These are phyloP conservation scores for Myriosclerotinia curreyana DNA, from an alignment of 2,329 filamentous ascomycete species.

Conservation along the genomic window DNA sequence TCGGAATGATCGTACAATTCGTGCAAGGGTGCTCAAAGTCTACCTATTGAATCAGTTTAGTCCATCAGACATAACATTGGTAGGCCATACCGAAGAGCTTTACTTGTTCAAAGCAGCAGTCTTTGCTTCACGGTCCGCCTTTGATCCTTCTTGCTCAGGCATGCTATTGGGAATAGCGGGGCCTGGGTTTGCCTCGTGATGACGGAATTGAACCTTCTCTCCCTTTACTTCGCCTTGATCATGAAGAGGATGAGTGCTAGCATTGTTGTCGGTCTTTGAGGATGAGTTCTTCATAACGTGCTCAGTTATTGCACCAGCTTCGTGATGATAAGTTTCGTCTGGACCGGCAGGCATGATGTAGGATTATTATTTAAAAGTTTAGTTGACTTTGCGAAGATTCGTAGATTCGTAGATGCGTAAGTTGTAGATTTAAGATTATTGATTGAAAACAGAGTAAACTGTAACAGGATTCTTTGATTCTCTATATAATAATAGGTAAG, in stretches of 20 bases:
- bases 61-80: not conserved
- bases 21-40: not conserved
- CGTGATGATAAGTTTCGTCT: conserved; percentile 41
- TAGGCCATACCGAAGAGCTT: conserved; percentile 30
- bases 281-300: conserved; percentile 41
- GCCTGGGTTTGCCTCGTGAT: conserved; percentile 55
- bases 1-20: not conserved
- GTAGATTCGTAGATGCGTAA: not conserved
- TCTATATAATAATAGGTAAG: conserved; percentile 22
- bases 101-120: conserved; percentile 26
- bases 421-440: conserved; percentile 1
- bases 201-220: conserved; percentile 48
- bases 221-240: conserved; percentile 43
- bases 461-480: conserved; percentile 4
- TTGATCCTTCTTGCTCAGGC: conserved; percentile 57
- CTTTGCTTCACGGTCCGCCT: conserved; percentile 61
- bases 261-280: conserved; percentile 41
- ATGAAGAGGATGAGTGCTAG: conserved; percentile 41
- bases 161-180: conserved; percentile 55
- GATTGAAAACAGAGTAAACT: not conserved
- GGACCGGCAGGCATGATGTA: conserved; percentile 42
- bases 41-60: conserved; percentile 11
- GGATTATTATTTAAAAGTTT: conserved; percentile 15
- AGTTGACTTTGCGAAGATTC: not conserved
- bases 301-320: conserved; percentile 38